Conservation (phyloP, 768 basidiomycete species). For the Amylocystis lapponica region DNA sequence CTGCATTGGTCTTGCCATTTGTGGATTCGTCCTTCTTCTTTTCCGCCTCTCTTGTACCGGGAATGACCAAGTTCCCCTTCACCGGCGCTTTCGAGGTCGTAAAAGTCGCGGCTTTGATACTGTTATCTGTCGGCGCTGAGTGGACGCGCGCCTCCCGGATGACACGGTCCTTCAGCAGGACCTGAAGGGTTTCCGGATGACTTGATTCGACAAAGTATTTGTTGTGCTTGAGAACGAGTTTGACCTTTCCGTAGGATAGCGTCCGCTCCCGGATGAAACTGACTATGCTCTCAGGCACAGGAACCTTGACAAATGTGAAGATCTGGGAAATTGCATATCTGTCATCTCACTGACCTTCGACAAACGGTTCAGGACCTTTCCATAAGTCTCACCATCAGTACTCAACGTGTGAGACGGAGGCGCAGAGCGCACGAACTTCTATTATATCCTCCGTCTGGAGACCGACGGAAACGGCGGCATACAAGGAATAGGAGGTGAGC, state of each 20-base stretch:
- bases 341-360: constrained; percentile 69
- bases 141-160: constrained; percentile 83
- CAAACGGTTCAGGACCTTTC: constrained; percentile 70
- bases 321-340: too few relatives aligned
- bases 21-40: constrained; percentile 63
- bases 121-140: constrained; percentile 61
- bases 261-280: constrained; percentile 91
- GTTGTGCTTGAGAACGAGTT: constrained; percentile 96
- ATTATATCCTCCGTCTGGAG: constrained; percentile 98
- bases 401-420: constrained; percentile 22
- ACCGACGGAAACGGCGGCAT: constrained; percentile 98
- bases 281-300: constrained; percentile 83
- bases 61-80: constrained; percentile 78
- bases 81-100: constrained; percentile 80
- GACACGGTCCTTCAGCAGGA: constrained; percentile 77
- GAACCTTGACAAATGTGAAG: constrained; percentile 51
- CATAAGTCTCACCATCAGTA: constrained; percentile 23
- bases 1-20: constrained; percentile 24
- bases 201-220: constrained; percentile 95
- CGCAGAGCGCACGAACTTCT: constrained; percentile 56
- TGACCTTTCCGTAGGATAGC: constrained; percentile 95
- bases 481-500: constrained; percentile 94
- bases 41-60: constrained; percentile 72
- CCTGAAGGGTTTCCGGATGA: constrained; percentile 88
- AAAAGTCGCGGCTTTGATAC: constrained; percentile 70